Evolutionary conservation across 345 rosid genomes (phyloP).

Genomic region (Moricandia moricandioides): DNA sequence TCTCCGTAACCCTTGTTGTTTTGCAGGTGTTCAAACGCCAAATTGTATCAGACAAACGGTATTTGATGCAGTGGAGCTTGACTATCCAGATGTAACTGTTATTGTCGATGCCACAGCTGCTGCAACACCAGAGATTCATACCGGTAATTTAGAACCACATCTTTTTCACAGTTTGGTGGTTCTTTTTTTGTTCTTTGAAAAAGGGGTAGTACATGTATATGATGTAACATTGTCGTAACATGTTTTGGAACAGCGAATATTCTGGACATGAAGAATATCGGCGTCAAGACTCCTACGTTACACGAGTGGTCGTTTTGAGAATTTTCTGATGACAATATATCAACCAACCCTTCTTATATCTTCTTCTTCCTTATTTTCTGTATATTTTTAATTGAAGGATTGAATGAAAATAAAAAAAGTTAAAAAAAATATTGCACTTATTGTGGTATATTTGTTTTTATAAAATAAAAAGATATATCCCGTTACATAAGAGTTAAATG

Average conservation of each 20-base stretch:
- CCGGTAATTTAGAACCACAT: conserved; percentile 37
- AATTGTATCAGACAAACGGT: conserved; percentile 82
- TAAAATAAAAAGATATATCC: no score
- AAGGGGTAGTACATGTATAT: background rate
- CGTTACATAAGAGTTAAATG: no score
- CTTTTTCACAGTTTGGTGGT: background rate
- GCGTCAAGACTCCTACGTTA: conserved; percentile 57
- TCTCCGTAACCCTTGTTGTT: background rate
- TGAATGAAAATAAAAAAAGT: background rate
- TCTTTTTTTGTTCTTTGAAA: background rate
- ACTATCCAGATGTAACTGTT: conserved; percentile 56
- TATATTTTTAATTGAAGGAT: background rate
- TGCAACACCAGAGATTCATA: conserved; percentile 70
- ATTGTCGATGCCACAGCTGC: conserved; percentile 89
- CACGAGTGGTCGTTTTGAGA: conserved; percentile 60
- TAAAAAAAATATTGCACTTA: background rate
- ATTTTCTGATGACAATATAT: background rate
- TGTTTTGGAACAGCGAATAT: conserved; percentile 60
- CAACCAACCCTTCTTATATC: background rate
- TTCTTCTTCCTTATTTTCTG: background rate
- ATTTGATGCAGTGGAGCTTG: conserved; percentile 81
- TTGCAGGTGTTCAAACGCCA: conserved; percentile 78
- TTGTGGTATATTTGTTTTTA: background rate
- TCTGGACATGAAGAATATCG: conserved; percentile 72
- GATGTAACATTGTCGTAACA: conserved; percentile 25